phyloP scores from a whole-genome alignment of 2,329 filamentous ascomycete genomes.

The Cytospora piceicola region DNA sequence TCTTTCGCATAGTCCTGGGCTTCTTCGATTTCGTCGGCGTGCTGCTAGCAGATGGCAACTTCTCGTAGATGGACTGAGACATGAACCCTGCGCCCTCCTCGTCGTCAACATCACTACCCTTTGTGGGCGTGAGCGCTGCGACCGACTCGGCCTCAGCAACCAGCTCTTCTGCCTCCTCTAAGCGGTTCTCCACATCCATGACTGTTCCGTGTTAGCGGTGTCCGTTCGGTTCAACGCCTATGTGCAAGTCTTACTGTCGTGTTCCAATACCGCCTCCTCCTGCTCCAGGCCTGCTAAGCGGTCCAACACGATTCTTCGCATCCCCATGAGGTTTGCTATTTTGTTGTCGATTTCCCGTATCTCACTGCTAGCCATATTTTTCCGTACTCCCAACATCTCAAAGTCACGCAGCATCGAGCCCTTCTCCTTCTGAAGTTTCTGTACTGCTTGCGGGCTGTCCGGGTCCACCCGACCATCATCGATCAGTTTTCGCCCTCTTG shows the following conservation, averaged over 20 bases:
- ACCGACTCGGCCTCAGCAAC: conserved; percentile 62
- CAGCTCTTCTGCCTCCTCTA: conserved; percentile 65
- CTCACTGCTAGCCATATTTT: conserved; percentile 97
- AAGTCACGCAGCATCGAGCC: conserved; percentile 79
- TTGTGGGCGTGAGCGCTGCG: conserved; percentile 54
- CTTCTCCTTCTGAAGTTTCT: conserved; percentile 79
- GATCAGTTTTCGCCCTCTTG: conserved; percentile 76
- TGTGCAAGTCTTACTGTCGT: conserved; percentile 67
- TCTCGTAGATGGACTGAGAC: conserved; percentile 97
- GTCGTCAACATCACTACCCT: conserved; percentile 49
- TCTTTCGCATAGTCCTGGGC: conserved; percentile 65
- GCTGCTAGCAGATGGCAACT: conserved; percentile 66
- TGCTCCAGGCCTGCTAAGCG: conserved; percentile 84
- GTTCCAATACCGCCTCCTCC: conserved; percentile 87
- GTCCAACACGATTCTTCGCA: conserved; percentile 90
- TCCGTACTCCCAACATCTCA: conserved; percentile 88
- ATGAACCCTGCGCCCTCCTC: conserved; percentile 70
- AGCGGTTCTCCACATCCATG: conserved; percentile 62
- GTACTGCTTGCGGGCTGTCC: conserved; percentile 68
- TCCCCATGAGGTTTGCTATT: conserved; percentile 87
- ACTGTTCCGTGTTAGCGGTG: conserved; percentile 51
- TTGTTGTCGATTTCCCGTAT: conserved; percentile 97
- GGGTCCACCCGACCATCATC: conserved; percentile 61
- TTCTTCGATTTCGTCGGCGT: conserved; percentile 56
- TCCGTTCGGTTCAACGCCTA: background rate